Evolutionary conservation across 2,329 filamentous ascomycete species (phyloP), one percentile per base, ranked within the genome.

Genomic region (Ophioceras dolichostomum): DNA sequence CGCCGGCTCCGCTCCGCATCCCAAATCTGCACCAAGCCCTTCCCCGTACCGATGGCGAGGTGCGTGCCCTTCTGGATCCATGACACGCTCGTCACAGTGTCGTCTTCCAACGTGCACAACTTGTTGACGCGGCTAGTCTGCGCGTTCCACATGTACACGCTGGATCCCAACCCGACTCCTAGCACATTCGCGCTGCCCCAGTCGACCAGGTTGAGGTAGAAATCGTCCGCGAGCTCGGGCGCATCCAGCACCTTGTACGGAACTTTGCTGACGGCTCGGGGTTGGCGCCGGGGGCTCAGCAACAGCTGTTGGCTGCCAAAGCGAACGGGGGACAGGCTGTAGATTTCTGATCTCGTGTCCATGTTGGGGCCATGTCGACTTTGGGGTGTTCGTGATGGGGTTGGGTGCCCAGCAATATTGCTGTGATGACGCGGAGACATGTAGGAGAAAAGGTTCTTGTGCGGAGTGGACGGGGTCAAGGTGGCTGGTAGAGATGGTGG

Each of bases 11-110:
- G 80, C 52, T 94, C 83, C 2, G 89, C 91, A 60, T 98, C 91
- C 85, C 89, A 98, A 32, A 98, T 96, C 55, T 96, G 88, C 3
- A 98, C 88, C 26, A 94, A 70, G 5, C 91, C 91, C 61, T 94
- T 94, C 32, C 84, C 83, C 2, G 91, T 98, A 31, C 91, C 91
- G 47, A 98, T 93, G 4, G 91, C 85, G 39, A 98, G 74, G 59
- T 98, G 91, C 0, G 89, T 94, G 27, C 91, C 91, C 62, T 91
- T 79, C 60, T 98, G 91, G 49, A 98, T 98, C 91, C 91, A 98
- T 39, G 83, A 93, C 10, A 98, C 91, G 49, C 88, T 95, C 3
- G 91, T 98, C 1, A 98, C 89, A 0, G 80, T 88, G 54, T 98
- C 91, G 49, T 94, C 88, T 45, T 84, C 79, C 10, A 48, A 66